These are phyloP conservation scores for Pilasporangium apinafurcum DNA, from an alignment of 352 stramenopile species.

Conservation along the genomic window DNA sequence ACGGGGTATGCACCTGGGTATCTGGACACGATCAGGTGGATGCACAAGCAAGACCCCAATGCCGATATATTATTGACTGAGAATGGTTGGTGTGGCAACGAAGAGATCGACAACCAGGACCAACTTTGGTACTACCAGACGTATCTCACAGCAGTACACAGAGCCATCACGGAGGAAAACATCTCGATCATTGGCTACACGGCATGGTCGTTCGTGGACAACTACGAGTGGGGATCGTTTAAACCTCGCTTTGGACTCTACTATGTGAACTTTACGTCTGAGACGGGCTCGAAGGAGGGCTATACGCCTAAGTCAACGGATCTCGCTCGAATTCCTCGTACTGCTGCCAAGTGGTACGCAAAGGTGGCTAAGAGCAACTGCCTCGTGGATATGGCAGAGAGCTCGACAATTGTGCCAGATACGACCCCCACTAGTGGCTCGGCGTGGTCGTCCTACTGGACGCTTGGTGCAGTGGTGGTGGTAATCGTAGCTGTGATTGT, in stretches of 20 bases:
- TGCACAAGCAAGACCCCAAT: constrained; percentile 21
- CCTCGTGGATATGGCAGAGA: constrained; percentile 1
- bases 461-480: no score
- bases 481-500: no score
- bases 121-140: constrained; percentile 44
- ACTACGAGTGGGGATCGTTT: constrained; percentile 92
- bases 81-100: constrained; percentile 48
- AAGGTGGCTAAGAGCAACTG: constrained; percentile 39
- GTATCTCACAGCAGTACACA: constrained; percentile 41
- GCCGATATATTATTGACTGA: constrained; percentile 39
- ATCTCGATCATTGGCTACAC: constrained; percentile 82
- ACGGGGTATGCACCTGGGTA: constrained; percentile 35
- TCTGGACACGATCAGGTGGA: constrained; percentile 30
- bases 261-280: constrained; percentile 37
- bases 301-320: constrained; percentile 15
- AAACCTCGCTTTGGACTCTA: constrained; percentile 42
- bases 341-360: constrained; percentile 56
- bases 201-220: constrained; percentile 92
- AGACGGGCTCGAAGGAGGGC: constrained; percentile 16
- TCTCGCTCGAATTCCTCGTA: constrained; percentile 25
- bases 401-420: no score
- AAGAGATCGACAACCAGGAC: constrained; percentile 37
- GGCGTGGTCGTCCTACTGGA: no score
- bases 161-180: constrained; percentile 32
- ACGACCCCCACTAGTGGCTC: no score